Evolutionary conservation across 192 early-diverging fungal genomes (phyloP).

Genomic region (Chytriomyces confervae): DNA sequence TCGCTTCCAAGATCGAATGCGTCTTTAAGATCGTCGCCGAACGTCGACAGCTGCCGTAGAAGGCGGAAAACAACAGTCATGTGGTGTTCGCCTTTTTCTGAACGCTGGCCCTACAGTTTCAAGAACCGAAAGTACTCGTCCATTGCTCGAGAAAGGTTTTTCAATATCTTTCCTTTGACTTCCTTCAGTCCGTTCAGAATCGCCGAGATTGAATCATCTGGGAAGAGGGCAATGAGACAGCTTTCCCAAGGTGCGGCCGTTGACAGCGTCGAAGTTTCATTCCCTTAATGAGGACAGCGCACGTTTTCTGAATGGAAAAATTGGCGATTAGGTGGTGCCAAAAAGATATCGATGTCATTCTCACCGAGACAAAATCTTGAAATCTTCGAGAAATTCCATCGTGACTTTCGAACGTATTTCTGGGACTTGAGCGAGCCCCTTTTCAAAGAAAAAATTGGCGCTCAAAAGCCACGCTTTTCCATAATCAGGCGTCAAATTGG

Average conservation of each 20-base stretch:
- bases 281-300: too few species aligned
- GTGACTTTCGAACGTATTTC: slow-evolving; percentile 29
- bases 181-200: neutral
- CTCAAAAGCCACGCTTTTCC: slow-evolving; percentile 69
- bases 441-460: slow-evolving; percentile 62
- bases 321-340: too few species aligned
- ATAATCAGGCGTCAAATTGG: slow-evolving; percentile 41
- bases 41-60: slow-evolving; percentile 66
- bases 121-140: neutral
- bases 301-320: too few species aligned
- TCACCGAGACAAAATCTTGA: too few species aligned
- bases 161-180: neutral
- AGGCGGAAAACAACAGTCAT: neutral
- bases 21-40: slow-evolving; percentile 58
- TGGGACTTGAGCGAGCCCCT: slow-evolving; percentile 63
- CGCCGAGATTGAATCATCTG: neutral
- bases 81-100: neutral
- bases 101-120: neutral
- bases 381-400: too few species aligned
- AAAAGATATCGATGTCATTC: too few species aligned
- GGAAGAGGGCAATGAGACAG: too few species aligned
- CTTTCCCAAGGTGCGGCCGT: too few species aligned
- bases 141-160: neutral
- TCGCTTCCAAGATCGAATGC: slow-evolving; percentile 41
- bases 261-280: too few species aligned